phyloP scores from a whole-genome alignment of 2,329 filamentous ascomycete species.

The Pseudogymnoascus sp. region DNA sequence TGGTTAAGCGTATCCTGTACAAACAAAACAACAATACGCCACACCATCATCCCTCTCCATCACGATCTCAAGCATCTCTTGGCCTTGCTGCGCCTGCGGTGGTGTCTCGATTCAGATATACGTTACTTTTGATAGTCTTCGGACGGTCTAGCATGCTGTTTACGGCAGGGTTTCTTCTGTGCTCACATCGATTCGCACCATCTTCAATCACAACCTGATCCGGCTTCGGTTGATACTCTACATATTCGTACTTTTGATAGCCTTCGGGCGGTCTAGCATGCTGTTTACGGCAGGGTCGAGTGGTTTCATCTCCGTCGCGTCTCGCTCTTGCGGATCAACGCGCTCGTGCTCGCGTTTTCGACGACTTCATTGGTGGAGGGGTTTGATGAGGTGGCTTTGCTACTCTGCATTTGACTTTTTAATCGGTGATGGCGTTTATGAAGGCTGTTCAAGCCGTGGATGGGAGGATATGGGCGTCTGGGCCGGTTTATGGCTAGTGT shows the following conservation, averaged over 20 bases:
- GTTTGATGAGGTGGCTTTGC: not conserved
- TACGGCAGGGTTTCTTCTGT: conserved; percentile 26
- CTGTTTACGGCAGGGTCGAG: conserved; percentile 31
- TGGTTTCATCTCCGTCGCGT: conserved; percentile 15
- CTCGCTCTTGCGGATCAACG: conserved; percentile 21
- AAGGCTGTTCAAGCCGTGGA: conserved; percentile 7
- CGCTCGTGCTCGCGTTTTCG: conserved; percentile 3
- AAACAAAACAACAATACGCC: conserved; percentile 6
- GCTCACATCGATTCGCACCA: conserved; percentile 14
- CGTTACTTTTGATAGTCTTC: conserved; percentile 29
- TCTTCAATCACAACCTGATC: conserved; percentile 17
- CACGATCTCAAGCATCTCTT: conserved; percentile 9
- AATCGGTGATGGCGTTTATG: conserved; percentile 2
- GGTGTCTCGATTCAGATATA: conserved; percentile 10
- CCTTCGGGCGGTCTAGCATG: conserved; percentile 31
- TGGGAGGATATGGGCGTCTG: conserved; percentile 8
- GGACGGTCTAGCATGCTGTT: conserved; percentile 32
- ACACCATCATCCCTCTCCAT: conserved; percentile 17
- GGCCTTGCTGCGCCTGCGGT: not conserved
- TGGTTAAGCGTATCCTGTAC: conserved; percentile 39
- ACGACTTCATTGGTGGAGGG: conserved; percentile 3
- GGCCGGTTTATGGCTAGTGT: conserved; percentile 8
- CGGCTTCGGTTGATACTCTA: conserved; percentile 19
- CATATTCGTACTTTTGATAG: conserved; percentile 28
- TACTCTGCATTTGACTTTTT: not conserved